Base-by-base conservation (phyloP, 768 basidiomycete genomes). In the Lactarius hengduanensis region DNA sequence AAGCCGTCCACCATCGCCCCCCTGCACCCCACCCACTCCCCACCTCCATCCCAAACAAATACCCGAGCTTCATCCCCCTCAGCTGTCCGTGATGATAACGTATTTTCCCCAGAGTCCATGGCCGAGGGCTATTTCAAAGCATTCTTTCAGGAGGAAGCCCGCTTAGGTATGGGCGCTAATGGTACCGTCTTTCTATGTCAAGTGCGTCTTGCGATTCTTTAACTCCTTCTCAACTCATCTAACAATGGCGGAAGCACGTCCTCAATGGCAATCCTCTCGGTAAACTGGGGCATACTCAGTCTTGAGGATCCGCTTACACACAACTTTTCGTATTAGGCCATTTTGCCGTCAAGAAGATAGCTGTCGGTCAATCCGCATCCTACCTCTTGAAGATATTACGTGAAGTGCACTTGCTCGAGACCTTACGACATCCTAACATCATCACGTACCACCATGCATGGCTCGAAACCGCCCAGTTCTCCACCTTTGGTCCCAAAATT, bases 301-400 rank as follows among this genome's bases (percentile, higher is more conserved):
- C 41, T 45, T 30, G 22, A 13, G 18, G 65, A 57, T 56, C 55
- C 40, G 57, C 57, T 58, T 70, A 47, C 47, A 30, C 69, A 43
- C 43, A 34, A 34, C 43, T 64, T 53, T 36, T 62, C 38, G 61
- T 13, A 15, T 57, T 70, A 85, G 91, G 91, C 34, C 89, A 88
- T 70, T 97, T 96, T 75, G 96, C 96, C 0, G 91, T 97, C 57
- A 98, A 98, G 79, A 98, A 97, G 76, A 94, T 98, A 26, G 94
- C 96, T 0, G 91, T 98, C 0, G 95, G 95, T 57, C 86, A 92
- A 73, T 96, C 93, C 0, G 91, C 94, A 70, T 82, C 87, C 2
- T 96, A 96, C 78, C 80, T 96, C 7, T 77, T 94, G 47, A 88
- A 87, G 58, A 94, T 92, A 62, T 79, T 96, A 45, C 85, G 86